Percentiles rank a stretch among this genome's conserved stretches.
Conservation (phyloP, 1,284 basidiomycete genomes). For the Cystobasidiaceae sp. region DNA sequence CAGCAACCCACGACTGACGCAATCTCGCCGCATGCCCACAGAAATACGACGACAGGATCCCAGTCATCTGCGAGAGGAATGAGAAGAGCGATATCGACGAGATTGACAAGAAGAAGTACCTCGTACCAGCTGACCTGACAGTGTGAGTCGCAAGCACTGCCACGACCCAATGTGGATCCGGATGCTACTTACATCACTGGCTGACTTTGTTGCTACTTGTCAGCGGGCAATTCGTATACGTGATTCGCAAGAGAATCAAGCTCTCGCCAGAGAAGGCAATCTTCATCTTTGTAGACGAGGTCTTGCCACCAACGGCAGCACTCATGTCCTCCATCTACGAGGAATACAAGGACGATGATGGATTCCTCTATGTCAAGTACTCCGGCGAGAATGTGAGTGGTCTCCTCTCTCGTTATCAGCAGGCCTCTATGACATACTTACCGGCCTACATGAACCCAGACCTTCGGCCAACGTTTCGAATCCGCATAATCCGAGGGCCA, state of each 20-base stretch:
- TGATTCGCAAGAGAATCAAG: conserved; percentile 99
- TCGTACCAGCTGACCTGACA: conserved; percentile 95
- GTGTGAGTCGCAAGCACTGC: conserved; percentile 51
- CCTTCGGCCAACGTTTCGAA: no score
- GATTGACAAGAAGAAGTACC: conserved; percentile 99
- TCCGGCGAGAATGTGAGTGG: conserved; percentile 72
- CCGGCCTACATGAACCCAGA: no score
- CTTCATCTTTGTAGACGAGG: conserved; percentile 98
- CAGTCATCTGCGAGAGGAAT: conserved; percentile 99
- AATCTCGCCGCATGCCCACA: conserved; percentile 54
- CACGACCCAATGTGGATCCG: background rate
- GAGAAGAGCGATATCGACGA: conserved; percentile 98
- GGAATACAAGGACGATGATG: conserved; percentile 98
- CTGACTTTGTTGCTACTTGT: background rate
- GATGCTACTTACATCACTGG: background rate
- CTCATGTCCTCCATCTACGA: conserved; percentile 99
- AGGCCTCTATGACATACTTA: no score
- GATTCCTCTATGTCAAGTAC: conserved; percentile 75
- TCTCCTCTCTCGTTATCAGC: no score
- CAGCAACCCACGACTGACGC: background rate
- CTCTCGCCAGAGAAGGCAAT: conserved; percentile 99
- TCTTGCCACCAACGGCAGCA: conserved; percentile 94
- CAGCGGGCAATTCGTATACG: conserved; percentile 92
- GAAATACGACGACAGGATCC: conserved; percentile 98
- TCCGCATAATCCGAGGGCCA: no score